Percentiles rank a stretch among this genome's conserved stretches.
Conservation (phyloP, 768 basidiomycete genomes). For the Trametes gibbosa region DNA sequence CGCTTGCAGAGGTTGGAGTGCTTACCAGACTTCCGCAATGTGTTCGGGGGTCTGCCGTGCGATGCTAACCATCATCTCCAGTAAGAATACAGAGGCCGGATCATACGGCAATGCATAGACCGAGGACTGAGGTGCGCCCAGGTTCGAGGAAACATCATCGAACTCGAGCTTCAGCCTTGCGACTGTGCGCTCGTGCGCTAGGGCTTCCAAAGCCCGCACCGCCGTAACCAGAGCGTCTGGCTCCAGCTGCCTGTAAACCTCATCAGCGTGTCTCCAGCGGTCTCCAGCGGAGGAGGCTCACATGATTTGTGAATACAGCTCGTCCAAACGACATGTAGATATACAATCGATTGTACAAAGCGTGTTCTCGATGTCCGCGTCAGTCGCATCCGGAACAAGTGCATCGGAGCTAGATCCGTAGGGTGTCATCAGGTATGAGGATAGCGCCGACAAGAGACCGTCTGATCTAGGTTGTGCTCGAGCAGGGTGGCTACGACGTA, state of each 20-base stretch:
- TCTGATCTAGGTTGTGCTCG: constrained; percentile 66
- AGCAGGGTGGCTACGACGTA: constrained; percentile 70
- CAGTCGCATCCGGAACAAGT: constrained; percentile 82
- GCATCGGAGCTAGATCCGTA: constrained; percentile 76
- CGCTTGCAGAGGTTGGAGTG: background rate
- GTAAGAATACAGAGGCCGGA: constrained; percentile 89
- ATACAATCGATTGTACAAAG: constrained; percentile 95
- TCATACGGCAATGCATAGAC: constrained; percentile 79
- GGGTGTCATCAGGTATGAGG: constrained; percentile 95
- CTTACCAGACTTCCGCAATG: constrained; percentile 88
- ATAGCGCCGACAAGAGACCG: constrained; percentile 90
- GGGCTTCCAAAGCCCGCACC: constrained; percentile 79
- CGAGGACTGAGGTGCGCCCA: constrained; percentile 35
- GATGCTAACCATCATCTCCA: constrained; percentile 94
- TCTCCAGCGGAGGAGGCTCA: constrained; percentile 39
- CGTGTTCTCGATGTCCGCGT: constrained; percentile 90
- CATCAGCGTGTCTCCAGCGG: background rate
- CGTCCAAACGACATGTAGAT: constrained; percentile 88
- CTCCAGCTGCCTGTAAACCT: constrained; percentile 56
- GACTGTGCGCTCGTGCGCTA: constrained; percentile 89
- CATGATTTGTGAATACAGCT: constrained; percentile 92
- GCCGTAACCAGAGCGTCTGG: constrained; percentile 80
- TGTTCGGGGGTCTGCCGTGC: constrained; percentile 71
- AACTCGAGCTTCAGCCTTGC: constrained; percentile 68
- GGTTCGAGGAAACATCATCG: constrained; percentile 49